Conservation (phyloP, 2,329 filamentous ascomycete species). For the Apiospora rasikravindrae region DNA sequence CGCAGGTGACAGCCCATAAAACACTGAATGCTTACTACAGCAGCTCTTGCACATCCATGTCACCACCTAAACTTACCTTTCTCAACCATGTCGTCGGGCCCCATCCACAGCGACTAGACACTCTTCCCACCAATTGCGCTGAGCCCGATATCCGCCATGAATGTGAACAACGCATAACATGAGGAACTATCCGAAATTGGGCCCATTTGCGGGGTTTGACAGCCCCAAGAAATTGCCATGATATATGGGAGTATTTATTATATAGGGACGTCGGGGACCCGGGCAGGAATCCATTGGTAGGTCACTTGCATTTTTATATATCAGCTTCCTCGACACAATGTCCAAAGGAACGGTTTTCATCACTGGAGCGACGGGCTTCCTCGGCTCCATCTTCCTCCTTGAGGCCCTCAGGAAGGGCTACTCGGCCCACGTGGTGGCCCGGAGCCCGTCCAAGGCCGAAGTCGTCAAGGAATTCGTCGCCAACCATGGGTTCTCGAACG, state of each 20-base stretch:
- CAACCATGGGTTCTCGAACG: neutral
- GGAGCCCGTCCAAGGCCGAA: constrained; percentile 11
- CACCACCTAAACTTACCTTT: neutral
- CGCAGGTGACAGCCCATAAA: neutral
- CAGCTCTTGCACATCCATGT: neutral
- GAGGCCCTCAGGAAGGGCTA: constrained; percentile 13
- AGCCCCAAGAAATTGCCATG: neutral
- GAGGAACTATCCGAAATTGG: neutral
- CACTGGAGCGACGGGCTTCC: constrained; percentile 19
- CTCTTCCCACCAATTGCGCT: neutral
- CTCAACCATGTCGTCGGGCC: neutral
- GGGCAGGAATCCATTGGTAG: no score
- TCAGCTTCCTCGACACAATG: neutral
- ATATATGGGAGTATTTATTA: neutral
- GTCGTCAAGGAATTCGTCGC: constrained; percentile 7
- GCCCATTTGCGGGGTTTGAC: neutral
- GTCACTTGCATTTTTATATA: neutral
- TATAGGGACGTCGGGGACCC: neutral
- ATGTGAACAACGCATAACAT: neutral
- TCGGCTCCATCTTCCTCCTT: constrained; percentile 16
- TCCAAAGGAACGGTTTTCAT: constrained; percentile 19
- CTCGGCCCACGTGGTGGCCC: constrained; percentile 15
- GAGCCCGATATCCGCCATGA: neutral
- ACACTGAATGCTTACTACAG: neutral
- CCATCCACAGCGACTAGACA: neutral